Base-by-base conservation (phyloP, 148 eudicot genomes). In the Beta vulgaris region DNA sequence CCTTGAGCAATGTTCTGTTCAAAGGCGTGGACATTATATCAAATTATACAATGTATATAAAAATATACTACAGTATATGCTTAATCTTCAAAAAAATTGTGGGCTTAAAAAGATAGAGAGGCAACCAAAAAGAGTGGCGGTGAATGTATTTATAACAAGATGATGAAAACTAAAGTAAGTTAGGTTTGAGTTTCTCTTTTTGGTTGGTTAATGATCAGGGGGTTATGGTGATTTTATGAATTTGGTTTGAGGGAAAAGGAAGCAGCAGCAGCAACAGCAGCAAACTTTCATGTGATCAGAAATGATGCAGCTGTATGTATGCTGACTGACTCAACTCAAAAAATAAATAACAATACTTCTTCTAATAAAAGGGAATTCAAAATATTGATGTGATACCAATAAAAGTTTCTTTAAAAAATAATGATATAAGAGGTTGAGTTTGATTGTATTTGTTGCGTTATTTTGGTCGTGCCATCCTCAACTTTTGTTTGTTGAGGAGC, bases 1-100 rank as follows among this genome's bases (percentile, higher is more conserved):
- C 87, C 85, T 85, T 85, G 76, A 85, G 85, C 77, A 85, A 72
- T 14, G 85, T 73, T 65, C 77, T 77, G 5, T 73, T 76, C 76
- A 72, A 54, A 34, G 62, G 72, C 13, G 32, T 15, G 34, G 79
- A 57, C 81, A 83, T 76, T 48, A 12, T 34, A 14, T 34, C 2
- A 3, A 16, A 21, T 21, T 4, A 39, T 29, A 25, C 16, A 15
- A 1, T 55, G 36, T 25, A n/a, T 12, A 7, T 23, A 57, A 12
- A 6, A 39, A 4, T 49, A 43, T 11, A 0, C 19, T 21, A 4
- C 21, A 62, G 10, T 11, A 66, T 34, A 3, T 19, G 37, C 32
- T 26, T 43, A 12, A 48, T 8, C 0, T 5, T 15, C 1, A 55
- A 55, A 46, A 59, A 10, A 18, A 61, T 39, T 2, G 25, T 19